Percentiles rank a stretch among this genome's conserved stretches.
Evolutionary conservation across 2,329 filamentous ascomycete species (phyloP).

Genomic region (Colletotrichum eleusines): DNA sequence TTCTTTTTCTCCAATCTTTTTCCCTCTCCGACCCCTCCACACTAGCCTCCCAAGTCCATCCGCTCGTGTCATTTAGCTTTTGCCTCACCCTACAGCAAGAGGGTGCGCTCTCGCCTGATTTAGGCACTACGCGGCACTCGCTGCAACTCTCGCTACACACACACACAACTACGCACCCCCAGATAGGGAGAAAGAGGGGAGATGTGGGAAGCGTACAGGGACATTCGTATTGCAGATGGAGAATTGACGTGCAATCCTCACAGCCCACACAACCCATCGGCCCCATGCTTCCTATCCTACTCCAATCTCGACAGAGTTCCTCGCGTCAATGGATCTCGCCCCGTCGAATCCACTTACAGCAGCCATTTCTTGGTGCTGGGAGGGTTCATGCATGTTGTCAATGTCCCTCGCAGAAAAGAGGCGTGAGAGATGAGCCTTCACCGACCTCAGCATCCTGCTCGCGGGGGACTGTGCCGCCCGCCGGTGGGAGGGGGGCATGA

Average conservation of each 20-base stretch:
- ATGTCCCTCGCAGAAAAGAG: constrained; percentile 27
- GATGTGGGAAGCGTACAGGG: constrained; percentile 1
- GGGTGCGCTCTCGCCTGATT: constrained; percentile 43
- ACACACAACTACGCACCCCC: neutral
- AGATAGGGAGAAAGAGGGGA: constrained; percentile 3
- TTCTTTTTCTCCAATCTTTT: constrained; percentile 7
- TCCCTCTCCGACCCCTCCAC: constrained; percentile 29
- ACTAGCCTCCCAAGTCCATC: constrained; percentile 33
- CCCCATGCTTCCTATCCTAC: constrained; percentile 29
- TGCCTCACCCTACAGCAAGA: constrained; percentile 30
- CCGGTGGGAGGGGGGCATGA: constrained; percentile 17
- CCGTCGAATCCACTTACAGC: constrained; percentile 31
- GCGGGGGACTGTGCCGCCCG: constrained; percentile 27
- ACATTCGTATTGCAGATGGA: constrained; percentile 17
- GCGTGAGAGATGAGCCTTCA: constrained; percentile 39
- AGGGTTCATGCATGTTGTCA: constrained; percentile 44
- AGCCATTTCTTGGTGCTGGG: constrained; percentile 37
- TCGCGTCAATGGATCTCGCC: constrained; percentile 37
- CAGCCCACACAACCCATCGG: constrained; percentile 20
- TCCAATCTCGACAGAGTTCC: constrained; percentile 14
- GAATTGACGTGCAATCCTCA: constrained; percentile 6
- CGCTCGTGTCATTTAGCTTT: constrained; percentile 20
- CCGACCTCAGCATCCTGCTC: constrained; percentile 41
- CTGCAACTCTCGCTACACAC: constrained; percentile 16
- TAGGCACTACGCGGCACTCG: constrained; percentile 8